Base-by-base conservation (phyloP, 2,329 filamentous ascomycete genomes). In the Pseudocercospora musae region DNA sequence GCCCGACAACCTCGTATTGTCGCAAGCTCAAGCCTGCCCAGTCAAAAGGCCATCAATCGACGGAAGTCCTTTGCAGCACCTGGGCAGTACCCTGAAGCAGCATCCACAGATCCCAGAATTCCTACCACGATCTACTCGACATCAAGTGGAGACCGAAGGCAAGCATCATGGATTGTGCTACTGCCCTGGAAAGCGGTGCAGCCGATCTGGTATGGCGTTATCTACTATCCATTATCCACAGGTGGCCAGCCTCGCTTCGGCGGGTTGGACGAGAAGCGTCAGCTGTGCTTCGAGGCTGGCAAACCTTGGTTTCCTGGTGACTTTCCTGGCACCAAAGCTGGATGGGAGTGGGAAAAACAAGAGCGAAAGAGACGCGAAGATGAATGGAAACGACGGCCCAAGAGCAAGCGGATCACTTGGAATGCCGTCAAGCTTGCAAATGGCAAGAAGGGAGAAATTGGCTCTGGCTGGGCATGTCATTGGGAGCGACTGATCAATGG, bases 101-200 rank as follows among this genome's bases (percentile, higher is more conserved):
- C 82, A 8, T 67, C 80, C 0, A 80, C 79, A 8, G 92, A 97
- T 70, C 90, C 91, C 1, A 79, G 84, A 1, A 95, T 98, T 15
- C 95, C 95, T 0, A 77, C 94, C 42, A 80, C 94, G 1, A 77
- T 96, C 5, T 81, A 91, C 4, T 60, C 55, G 27, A 64, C 57
- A 15, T 57, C 62, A 6, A 61, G 29, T n/a, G 78, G 76, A 10
- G 83, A 82, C 52, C 46, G 52, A 46, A 49, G 18, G 1, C 87
- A 89, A 53, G 89, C 89, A 0, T 87, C 83, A 0, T 98, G 92
- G 92, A 95, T 88, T 0, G 74, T 98, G 1, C 81, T 98, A 23
- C 83, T 95, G 2, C 95, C 95, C 0, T 97, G 94, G 92, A 92
- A 91, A 73, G 96, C 91, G 70, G 89, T 98, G 37, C 81, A 87